Evolutionary conservation across 2,329 filamentous ascomycete genomes (phyloP).

Genomic region (Pyrenophora seminiperda): DNA sequence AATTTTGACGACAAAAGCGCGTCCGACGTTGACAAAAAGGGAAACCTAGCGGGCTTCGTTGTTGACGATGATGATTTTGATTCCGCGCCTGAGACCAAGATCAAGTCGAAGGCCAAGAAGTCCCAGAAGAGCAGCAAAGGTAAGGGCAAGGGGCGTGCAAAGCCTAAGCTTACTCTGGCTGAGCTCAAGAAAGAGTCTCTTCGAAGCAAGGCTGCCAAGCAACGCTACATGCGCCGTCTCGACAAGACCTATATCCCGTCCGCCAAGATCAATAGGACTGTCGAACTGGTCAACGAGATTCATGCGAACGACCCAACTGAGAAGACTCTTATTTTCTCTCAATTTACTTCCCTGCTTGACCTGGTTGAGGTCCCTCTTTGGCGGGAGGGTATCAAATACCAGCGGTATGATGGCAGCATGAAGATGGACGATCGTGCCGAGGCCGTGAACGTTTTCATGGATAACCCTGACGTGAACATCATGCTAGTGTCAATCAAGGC

Average conservation of each 20-base stretch:
- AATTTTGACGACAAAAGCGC: constrained; percentile 45
- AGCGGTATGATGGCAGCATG: constrained; percentile 81
- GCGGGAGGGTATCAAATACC: constrained; percentile 62
- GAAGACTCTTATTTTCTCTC: constrained; percentile 82
- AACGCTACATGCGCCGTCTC: constrained; percentile 71
- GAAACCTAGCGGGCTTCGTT: constrained; percentile 59
- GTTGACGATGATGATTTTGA: constrained; percentile 53
- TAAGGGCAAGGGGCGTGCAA: constrained; percentile 50
- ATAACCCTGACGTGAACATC: constrained; percentile 64
- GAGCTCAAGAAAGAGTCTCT: constrained; percentile 70
- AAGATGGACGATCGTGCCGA: constrained; percentile 67
- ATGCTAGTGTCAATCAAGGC: constrained; percentile 81
- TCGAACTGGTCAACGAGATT: constrained; percentile 65
- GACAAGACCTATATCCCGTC: constrained; percentile 73
- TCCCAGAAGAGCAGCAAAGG: constrained; percentile 41
- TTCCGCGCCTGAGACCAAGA: constrained; percentile 22
- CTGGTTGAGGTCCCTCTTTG: constrained; percentile 74
- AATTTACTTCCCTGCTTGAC: constrained; percentile 80
- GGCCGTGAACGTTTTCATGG: constrained; percentile 70
- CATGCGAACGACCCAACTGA: constrained; percentile 60
- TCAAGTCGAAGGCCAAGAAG: constrained; percentile 30
- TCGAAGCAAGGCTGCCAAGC: constrained; percentile 68
- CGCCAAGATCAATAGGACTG: constrained; percentile 72
- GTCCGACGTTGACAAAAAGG: constrained; percentile 44
- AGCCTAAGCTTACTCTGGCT: constrained; percentile 58